Evolutionary conservation across 305 asterid species (phyloP), one percentile per base, ranked within the genome.

Genomic region (Withania somnifera): DNA sequence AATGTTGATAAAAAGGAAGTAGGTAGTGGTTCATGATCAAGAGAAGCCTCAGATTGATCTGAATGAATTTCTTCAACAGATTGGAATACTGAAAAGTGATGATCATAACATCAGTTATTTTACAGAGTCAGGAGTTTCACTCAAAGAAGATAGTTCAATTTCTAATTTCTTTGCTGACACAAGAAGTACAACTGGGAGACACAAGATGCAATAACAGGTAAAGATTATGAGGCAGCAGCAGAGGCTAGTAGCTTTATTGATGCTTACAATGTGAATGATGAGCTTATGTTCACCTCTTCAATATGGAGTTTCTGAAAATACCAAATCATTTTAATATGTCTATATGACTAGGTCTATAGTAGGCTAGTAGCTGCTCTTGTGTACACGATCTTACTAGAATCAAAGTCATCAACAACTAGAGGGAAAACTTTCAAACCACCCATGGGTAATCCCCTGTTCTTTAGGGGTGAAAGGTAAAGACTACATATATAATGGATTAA

Each of bases 21-120:
- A 10, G 90, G 64, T 51, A 80, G 54, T 61, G n/a, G 78, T 86
- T 81, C 86, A 84, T 11, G 89, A 87, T 80, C 85, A 84, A 68
- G 90, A 86, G 84, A 94, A 93, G 91, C 99, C 98, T 58, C 99
- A 94, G 90, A 90, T 94, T 58, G 98, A 96, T 84, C 97, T 96
- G 53, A 93, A 92, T 75, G 99, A 94, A 76, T 96, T 93, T 81
- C 93, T 93, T 45, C 94, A 96, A 90, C 98, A 94, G 86, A 26
- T 94, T 34, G 98, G 99, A 85, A 89, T 91, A 67, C 87, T 91
- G 81, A 89, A 92, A 82, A 81, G 86, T 60, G 92, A 90, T 13
- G 89, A 38, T 52, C 83, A 19, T 26, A 84, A 83, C 56, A 69
- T 36, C 54, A 87, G 81, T 32, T 86, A 81, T 76, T 81, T 86